A percentile compares a stretch with the other conserved stretches of the same genome.
These are phyloP conservation scores for Penicillium sclerotigenum DNA, from an alignment of 2,329 filamentous ascomycete species.

Conservation along the genomic window DNA sequence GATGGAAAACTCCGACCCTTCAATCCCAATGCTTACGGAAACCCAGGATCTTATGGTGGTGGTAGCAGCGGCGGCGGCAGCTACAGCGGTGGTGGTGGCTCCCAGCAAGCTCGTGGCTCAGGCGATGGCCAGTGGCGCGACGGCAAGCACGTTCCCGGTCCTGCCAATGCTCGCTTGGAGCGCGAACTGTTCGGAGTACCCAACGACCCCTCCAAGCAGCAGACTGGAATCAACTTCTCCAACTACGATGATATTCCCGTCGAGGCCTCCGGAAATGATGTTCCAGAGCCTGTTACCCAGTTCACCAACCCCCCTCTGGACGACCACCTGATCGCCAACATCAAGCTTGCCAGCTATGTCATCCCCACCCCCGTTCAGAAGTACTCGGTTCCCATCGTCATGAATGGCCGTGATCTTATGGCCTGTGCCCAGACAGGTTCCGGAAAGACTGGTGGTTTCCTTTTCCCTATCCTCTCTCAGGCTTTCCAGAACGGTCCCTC, in stretches of 20 bases:
- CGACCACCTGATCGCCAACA: constrained; percentile 89
- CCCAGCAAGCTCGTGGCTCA: constrained; percentile 63
- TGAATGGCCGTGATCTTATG: constrained; percentile 97
- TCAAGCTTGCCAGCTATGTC: constrained; percentile 90
- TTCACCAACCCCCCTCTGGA: constrained; percentile 96
- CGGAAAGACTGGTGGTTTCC: constrained; percentile 98
- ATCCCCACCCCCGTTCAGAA: constrained; percentile 97
- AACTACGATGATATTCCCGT: constrained; percentile 99
- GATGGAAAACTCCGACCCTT: constrained; percentile 48
- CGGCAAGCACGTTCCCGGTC: constrained; percentile 91
- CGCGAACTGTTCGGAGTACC: constrained; percentile 89
- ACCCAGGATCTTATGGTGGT: constrained; percentile 47
- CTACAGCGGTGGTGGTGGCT: constrained; percentile 42
- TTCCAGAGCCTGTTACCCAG: constrained; percentile 83
- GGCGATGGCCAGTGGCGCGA: constrained; percentile 96
- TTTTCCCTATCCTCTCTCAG: constrained; percentile 98
- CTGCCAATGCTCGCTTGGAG: constrained; percentile 82
- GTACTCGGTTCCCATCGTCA: constrained; percentile 98
- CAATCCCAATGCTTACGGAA: constrained; percentile 61
- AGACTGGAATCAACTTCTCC: constrained; percentile 99
- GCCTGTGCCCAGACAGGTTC: constrained; percentile 99
- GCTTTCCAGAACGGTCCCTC: constrained; percentile 88
- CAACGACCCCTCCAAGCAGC: constrained; percentile 91
- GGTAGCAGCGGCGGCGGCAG: constrained; percentile 54
- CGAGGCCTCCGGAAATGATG: constrained; percentile 88